Evolutionary conservation across 768 basidiomycete species (phyloP).

Genomic region (Tylopilus sp.): DNA sequence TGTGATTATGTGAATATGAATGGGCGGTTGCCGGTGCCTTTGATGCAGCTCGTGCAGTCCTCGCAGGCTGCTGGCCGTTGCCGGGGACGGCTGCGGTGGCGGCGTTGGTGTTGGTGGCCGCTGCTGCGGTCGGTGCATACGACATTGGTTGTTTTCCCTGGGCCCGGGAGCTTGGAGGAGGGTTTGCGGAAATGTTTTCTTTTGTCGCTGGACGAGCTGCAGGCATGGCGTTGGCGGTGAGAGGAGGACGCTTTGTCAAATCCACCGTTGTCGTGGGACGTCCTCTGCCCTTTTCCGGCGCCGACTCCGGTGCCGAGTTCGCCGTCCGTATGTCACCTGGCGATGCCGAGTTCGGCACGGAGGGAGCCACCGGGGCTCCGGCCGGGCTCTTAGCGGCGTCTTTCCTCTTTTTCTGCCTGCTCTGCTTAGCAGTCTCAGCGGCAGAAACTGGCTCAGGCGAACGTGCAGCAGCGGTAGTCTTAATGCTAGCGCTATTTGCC

Average conservation of each 20-base stretch:
- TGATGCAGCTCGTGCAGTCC: conserved; percentile 48
- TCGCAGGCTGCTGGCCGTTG: conserved; percentile 33
- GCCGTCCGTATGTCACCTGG: conserved; percentile 21
- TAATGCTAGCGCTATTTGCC: conserved; percentile 22
- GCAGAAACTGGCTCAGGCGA: conserved; percentile 19
- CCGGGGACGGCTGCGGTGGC: conserved; percentile 28
- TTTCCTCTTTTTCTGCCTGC: conserved; percentile 48
- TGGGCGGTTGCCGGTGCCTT: conserved; percentile 56
- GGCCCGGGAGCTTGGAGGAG: conserved; percentile 74
- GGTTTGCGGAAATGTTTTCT: conserved; percentile 34
- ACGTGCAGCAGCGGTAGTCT: conserved; percentile 27
- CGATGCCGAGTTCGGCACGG: conserved; percentile 29
- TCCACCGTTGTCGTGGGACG: conserved; percentile 33
- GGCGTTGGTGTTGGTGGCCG: conserved; percentile 32
- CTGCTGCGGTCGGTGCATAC: conserved; percentile 38
- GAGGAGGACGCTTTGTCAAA: conserved; percentile 39
- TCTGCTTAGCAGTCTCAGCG: conserved; percentile 21
- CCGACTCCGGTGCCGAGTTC: conserved; percentile 31
- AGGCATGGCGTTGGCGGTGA: conserved; percentile 42
- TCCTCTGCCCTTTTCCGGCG: conserved; percentile 31
- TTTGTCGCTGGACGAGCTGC: conserved; percentile 38
- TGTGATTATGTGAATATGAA: conserved; percentile 47
- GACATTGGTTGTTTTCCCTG: conserved; percentile 94
- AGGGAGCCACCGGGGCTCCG: conserved; percentile 21
- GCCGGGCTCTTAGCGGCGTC: conserved; percentile 23